Evolutionary conservation across 2,329 filamentous ascomycete genomes (phyloP).

Genomic region (Coleophoma cylindrospora): DNA sequence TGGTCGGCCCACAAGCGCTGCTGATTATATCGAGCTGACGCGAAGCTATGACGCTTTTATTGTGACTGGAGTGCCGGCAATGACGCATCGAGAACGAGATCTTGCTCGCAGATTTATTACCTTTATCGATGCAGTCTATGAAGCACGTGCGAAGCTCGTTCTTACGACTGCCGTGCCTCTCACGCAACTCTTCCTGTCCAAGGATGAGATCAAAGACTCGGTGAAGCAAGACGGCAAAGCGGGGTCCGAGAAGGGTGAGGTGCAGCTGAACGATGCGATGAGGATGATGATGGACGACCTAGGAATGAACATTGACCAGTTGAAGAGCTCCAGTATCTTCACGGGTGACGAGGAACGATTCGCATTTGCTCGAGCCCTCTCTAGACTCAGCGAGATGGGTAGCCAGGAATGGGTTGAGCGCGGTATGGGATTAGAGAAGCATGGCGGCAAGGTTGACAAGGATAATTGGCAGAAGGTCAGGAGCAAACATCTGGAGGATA

Average conservation of each 20-base stretch:
- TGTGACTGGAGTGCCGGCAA: slow-evolving; percentile 84
- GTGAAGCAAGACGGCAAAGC: slow-evolving; percentile 37
- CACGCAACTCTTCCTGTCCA: slow-evolving; percentile 77
- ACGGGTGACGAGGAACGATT: slow-evolving; percentile 94
- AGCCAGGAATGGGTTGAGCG: slow-evolving; percentile 92
- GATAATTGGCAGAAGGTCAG: slow-evolving; percentile 42
- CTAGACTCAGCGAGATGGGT: slow-evolving; percentile 85
- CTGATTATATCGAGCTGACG: slow-evolving; percentile 91
- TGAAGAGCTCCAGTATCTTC: slow-evolving; percentile 85
- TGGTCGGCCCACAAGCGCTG: slow-evolving; percentile 80
- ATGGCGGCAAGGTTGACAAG: slow-evolving; percentile 37
- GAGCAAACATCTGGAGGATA: slow-evolving; percentile 43
- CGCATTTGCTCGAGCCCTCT: slow-evolving; percentile 86
- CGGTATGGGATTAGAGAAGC: slow-evolving; percentile 45
- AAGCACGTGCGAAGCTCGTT: slow-evolving; percentile 87
- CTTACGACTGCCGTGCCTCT: slow-evolving; percentile 85
- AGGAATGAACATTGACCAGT: slow-evolving; percentile 74
- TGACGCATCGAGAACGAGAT: slow-evolving; percentile 83
- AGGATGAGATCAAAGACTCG: slow-evolving; percentile 60
- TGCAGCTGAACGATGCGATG: slow-evolving; percentile 60
- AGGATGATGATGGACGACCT: slow-evolving; percentile 82
- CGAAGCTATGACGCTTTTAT: slow-evolving; percentile 89
- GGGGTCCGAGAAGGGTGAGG: slow-evolving; percentile 23
- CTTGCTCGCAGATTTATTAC: slow-evolving; percentile 92
- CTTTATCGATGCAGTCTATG: slow-evolving; percentile 95